phyloP scores from a whole-genome alignment of 345 rosid genomes.

The Melastoma malabathricum region DNA sequence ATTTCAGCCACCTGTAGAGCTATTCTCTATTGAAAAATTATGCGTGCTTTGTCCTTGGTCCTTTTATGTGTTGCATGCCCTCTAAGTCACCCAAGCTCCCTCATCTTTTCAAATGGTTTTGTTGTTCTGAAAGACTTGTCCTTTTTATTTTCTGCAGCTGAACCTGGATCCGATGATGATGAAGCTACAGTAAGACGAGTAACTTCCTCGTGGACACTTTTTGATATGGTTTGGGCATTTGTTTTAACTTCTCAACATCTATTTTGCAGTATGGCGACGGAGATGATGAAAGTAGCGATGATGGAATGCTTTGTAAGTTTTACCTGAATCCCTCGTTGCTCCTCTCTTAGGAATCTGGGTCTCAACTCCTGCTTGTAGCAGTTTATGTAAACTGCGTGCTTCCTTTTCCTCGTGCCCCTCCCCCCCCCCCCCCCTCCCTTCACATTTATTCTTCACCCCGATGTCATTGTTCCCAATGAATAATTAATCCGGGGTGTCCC shows the following conservation, averaged over 20 bases:
- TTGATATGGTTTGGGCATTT: neutral
- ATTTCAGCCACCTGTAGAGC: no score
- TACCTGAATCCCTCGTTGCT: neutral
- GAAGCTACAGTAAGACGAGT: conserved; percentile 30
- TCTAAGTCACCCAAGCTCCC: neutral
- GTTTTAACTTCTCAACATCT: neutral
- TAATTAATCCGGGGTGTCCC: neutral
- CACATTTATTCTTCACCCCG: no score
- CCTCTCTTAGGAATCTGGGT: neutral
- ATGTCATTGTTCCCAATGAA: neutral
- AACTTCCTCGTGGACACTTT: neutral
- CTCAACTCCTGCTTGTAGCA: neutral
- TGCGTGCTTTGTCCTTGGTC: no score
- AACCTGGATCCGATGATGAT: conserved; percentile 43
- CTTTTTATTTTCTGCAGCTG: conserved; percentile 39
- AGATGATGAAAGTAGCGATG: conserved; percentile 67
- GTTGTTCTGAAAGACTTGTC: conserved; percentile 4
- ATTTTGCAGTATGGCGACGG: conserved; percentile 32
- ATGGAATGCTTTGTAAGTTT: conserved; percentile 92
- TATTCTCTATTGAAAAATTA: no score
- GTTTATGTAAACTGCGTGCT: neutral
- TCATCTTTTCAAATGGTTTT: neutral
- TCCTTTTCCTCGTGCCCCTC: no score
- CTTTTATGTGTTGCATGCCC: no score
- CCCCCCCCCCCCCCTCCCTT: neutral